These are phyloP conservation scores for Erythrobasidium hasegawianum DNA, from an alignment of 1,284 basidiomycete species.

Conservation along the genomic window DNA sequence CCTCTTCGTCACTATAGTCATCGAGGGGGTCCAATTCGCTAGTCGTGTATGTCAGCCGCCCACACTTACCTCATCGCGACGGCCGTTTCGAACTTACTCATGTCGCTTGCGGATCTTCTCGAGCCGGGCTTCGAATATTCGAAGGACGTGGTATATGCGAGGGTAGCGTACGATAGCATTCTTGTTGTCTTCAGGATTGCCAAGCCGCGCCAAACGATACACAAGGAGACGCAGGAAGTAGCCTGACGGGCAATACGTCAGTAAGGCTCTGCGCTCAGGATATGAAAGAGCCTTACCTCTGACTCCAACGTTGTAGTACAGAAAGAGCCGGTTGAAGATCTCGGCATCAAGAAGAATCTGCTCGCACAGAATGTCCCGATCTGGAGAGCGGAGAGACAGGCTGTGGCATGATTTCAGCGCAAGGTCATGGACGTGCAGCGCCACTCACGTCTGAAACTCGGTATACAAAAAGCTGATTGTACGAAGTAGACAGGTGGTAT, in stretches of 20 bases:
- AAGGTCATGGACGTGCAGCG: background rate
- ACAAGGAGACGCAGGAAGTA: conserved; percentile 51
- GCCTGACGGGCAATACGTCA: background rate
- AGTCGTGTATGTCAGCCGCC: background rate
- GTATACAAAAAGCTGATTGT: conserved; percentile 54
- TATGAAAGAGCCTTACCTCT: conserved; percentile 49
- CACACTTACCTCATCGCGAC: too few relatives aligned
- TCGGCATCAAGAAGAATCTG: conserved; percentile 51
- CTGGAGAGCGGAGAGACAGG: conserved; percentile 50
- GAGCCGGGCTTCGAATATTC: conserved; percentile 52
- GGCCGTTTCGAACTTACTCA: conserved; percentile 41
- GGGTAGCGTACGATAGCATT: conserved; percentile 44
- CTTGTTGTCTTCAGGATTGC: conserved; percentile 44
- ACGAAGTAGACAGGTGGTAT: conserved; percentile 54
- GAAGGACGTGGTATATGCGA: conserved; percentile 51
- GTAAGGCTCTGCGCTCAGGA: background rate
- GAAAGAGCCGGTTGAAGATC: conserved; percentile 52
- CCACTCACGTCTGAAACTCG: conserved; percentile 52
- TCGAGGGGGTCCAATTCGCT: conserved; percentile 43
- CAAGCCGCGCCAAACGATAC: conserved; percentile 54
- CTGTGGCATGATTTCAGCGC: conserved; percentile 36
- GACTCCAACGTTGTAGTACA: conserved; percentile 55
- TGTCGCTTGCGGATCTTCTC: conserved; percentile 53
- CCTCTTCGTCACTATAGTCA: conserved; percentile 37
- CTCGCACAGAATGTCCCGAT: conserved; percentile 52